Base-by-base conservation (phyloP, 805 yeast genomes). In the Wickerhamiella parazyma region DNA sequence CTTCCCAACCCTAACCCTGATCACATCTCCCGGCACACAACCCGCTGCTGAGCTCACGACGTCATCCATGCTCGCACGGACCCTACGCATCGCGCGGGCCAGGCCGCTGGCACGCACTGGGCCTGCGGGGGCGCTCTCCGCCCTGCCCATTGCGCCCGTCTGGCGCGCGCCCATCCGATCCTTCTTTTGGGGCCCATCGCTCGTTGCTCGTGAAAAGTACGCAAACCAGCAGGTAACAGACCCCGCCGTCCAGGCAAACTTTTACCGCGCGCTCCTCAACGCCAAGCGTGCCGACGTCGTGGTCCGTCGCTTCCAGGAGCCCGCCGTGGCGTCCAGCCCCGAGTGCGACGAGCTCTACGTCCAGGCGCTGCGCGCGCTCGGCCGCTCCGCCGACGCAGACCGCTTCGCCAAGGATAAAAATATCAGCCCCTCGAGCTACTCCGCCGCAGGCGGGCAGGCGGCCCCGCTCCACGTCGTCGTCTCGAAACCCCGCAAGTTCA, bases 381-480 rank as follows among this genome's bases (percentile, higher is more conserved):
- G 95, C 33, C 78, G 83, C 53, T 68, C 69, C 48, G 79, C 76
- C 41, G 85, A 83, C 59, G 62, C 69, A 19, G 61, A 65, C n/a
- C 43, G 45, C 17, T 42, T 56, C 6, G 53, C 56, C 5, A 40
- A 26, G 18, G 38, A 48, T 21, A 46, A 45, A 9, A 37, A 38
- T 20, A 39, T 35, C 19, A 46, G 51, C 37, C 50, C 48, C 11
- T 48, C 55, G 19, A 55, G 60, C 45, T 42, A 34, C 22, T 42
- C 34, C 25, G 64, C n/a, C n/a, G n/a, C n/a, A n/a, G n/a, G 65
- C 28, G 52, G 61, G 28, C 36, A 54, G 45, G 63, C 72, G 46
- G 94, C 84, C 49, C 98, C 99, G 1, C 72, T 91, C 33, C 95
- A 89, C 61, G 98, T 91, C n/a, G 72, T 89, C 14, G 82, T 91